Conservation (phyloP, 306 rosid species). For the Sphenostylis stenocarpa region DNA sequence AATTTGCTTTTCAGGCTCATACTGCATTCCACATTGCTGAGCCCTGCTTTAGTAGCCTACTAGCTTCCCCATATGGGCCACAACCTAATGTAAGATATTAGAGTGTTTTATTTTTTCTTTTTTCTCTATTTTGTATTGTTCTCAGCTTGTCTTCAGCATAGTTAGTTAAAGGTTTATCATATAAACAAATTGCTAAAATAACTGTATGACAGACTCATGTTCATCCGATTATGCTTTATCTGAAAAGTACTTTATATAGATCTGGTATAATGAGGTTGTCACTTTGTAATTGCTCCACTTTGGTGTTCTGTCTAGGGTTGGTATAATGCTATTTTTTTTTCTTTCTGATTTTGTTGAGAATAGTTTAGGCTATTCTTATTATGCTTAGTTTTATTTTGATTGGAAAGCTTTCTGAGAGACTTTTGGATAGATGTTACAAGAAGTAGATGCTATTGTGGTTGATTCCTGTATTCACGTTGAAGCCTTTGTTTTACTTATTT, state of each 20-base stretch:
- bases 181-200: not conserved
- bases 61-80: constrained; percentile 53
- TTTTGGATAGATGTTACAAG: not conserved
- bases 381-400: not conserved
- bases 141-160: not conserved
- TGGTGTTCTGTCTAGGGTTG: not conserved
- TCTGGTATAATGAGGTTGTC: not conserved
- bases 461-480: not conserved
- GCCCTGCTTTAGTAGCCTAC: constrained; percentile 45
- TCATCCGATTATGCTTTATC: not conserved
- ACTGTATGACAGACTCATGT: not conserved
- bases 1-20: constrained; percentile 52
- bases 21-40: constrained; percentile 47
- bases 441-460: not conserved
- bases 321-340: not conserved
- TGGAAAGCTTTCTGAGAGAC: not conserved
- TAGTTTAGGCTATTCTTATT: not conserved
- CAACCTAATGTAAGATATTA: constrained; percentile 44
- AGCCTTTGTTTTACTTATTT: not conserved
- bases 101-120: not conserved
- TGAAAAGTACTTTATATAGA: not conserved
- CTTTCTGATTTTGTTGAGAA: not conserved
- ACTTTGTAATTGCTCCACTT: not conserved
- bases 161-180: not conserved
- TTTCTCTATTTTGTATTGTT: constrained; percentile 1